Percentiles rank a stretch among this genome's conserved stretches.
phyloP scores from a whole-genome alignment of 208 protist species.

The Wallacemonas collosoma region DNA sequence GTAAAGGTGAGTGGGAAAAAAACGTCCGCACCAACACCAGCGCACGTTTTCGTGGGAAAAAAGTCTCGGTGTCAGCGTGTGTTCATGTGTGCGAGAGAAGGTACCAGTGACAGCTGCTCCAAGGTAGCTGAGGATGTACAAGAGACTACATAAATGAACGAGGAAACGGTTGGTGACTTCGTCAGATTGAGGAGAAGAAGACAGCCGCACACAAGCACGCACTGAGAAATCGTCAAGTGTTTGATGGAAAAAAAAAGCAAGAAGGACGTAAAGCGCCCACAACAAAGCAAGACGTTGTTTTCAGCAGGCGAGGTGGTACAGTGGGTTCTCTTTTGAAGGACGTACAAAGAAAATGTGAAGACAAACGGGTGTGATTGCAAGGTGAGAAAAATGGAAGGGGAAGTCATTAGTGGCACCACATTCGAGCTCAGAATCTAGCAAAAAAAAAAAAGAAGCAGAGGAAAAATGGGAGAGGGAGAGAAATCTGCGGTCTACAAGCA shows the following conservation, averaged over 20 bases:
- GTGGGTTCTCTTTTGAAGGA: background rate
- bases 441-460: conserved; percentile 20
- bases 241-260: background rate
- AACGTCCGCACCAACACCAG: too few relatives aligned
- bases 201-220: too few relatives aligned
- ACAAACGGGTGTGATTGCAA: conserved; percentile 14
- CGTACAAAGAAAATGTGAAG: conserved; percentile 9
- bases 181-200: too few relatives aligned
- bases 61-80: too few relatives aligned
- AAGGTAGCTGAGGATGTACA: too few relatives aligned
- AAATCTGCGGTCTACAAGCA: too few relatives aligned
- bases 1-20: too few relatives aligned
- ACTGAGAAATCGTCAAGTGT: background rate
- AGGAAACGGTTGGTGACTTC: too few relatives aligned
- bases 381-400: background rate
- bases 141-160: too few relatives aligned
- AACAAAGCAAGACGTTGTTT: conserved; percentile 5
- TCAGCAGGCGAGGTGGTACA: background rate
- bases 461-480: background rate
- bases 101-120: too few relatives aligned
- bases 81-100: too few relatives aligned
- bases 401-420: background rate
- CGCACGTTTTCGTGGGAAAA: too few relatives aligned
- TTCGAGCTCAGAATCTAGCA: conserved; percentile 14
- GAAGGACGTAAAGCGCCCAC: background rate